Conservation (phyloP, 768 basidiomycete species). For the Mycena crocata region DNA sequence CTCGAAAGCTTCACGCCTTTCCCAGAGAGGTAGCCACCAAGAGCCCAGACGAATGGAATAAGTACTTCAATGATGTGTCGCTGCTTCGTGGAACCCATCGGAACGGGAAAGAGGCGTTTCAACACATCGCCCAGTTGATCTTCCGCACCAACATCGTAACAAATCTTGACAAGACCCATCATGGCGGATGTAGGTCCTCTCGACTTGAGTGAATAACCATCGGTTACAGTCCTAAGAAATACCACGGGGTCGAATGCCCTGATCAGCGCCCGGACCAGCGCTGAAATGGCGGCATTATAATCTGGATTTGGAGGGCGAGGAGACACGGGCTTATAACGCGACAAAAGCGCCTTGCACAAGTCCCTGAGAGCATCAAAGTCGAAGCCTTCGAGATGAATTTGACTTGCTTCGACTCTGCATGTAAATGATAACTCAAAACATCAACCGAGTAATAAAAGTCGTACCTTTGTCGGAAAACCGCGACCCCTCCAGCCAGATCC, state of each 20-base stretch:
- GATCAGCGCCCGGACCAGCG: neutral
- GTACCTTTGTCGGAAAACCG: conserved; percentile 20
- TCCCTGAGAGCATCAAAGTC: conserved; percentile 23
- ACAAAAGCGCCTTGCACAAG: too few relatives aligned
- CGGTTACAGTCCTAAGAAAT: neutral
- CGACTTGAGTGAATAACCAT: neutral
- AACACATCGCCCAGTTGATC: too few relatives aligned
- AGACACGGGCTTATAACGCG: too few relatives aligned
- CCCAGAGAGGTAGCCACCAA: too few relatives aligned
- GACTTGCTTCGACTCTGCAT: neutral
- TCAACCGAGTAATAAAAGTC: too few relatives aligned
- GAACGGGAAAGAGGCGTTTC: too few relatives aligned
- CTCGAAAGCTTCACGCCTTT: too few relatives aligned
- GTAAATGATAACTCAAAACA: neutral
- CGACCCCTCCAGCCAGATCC: conserved; percentile 15
- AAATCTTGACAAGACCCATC: conserved; percentile 25
- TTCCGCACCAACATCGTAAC: conserved; percentile 23
- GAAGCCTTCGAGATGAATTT: neutral
- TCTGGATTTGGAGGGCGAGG: too few relatives aligned
- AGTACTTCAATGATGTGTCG: too few relatives aligned
- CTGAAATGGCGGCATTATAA: too few relatives aligned
- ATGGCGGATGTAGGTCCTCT: conserved; percentile 3
- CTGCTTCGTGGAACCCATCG: too few relatives aligned
- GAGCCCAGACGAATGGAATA: too few relatives aligned
- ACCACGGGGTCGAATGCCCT: neutral